A percentile compares a stretch with the other conserved stretches of the same genome.
Conservation (phyloP, 2,329 filamentous ascomycete genomes). For the Xylaria multiplex region DNA sequence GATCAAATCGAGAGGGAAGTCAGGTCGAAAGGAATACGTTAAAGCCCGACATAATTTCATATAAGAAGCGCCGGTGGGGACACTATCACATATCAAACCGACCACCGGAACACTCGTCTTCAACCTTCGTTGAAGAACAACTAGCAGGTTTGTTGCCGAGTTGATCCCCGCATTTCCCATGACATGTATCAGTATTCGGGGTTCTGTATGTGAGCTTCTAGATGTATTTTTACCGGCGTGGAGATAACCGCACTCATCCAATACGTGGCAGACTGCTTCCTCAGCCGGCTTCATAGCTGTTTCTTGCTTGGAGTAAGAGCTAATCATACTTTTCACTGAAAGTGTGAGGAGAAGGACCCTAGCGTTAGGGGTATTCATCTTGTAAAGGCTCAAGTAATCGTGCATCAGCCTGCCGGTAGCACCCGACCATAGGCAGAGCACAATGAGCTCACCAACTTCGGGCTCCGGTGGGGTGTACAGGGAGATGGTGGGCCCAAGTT, state of each 20-base stretch:
- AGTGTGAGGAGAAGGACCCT: not conserved
- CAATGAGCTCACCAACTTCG: not conserved
- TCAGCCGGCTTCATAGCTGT: not conserved
- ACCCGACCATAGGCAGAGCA: not conserved
- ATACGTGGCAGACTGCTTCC: not conserved
- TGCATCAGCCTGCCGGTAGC: not conserved
- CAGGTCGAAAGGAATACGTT: not conserved
- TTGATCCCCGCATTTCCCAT: not conserved
- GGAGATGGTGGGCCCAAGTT: not conserved
- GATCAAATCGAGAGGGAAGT: not conserved
- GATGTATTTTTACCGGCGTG: not conserved
- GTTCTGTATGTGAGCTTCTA: not conserved
- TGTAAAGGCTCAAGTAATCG: not conserved
- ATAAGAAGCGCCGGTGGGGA: not conserved
- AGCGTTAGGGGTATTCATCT: not conserved
- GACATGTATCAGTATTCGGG: not conserved
- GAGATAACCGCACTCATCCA: not conserved
- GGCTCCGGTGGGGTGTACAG: not conserved
- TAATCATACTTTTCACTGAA: not conserved
- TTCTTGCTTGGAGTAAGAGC: not conserved
- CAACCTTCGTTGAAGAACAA: not conserved
- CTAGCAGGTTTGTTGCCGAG: not conserved
- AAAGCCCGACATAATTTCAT: not conserved
- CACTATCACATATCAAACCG: slow-evolving; percentile 3
- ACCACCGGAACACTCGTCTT: not conserved